phyloP scores from a whole-genome alignment of 495 filamentous ascomycete genomes.

The Xylaria telfairii region DNA sequence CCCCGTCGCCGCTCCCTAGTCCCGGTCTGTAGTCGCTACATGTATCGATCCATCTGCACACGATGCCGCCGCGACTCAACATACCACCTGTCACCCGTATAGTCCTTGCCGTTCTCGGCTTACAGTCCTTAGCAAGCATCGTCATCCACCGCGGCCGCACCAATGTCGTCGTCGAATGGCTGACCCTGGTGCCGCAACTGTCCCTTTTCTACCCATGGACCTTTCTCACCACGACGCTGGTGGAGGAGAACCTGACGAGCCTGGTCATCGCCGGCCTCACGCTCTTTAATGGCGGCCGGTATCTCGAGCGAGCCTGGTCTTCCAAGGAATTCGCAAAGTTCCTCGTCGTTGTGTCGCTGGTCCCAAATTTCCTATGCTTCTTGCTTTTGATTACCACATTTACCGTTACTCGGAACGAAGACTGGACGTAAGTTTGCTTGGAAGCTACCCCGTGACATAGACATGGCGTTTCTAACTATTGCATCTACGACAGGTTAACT shows the following conservation, averaged over 20 bases:
- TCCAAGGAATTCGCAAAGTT: slow-evolving; percentile 94
- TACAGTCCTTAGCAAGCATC: slow-evolving; percentile 82
- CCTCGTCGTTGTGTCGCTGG: slow-evolving; percentile 73
- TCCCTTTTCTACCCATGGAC: slow-evolving; percentile 93
- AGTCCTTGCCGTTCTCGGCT: slow-evolving; percentile 73
- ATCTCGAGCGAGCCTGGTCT: slow-evolving; percentile 95
- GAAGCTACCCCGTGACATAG: neutral
- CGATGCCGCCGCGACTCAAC: slow-evolving; percentile 86
- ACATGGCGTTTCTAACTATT: slow-evolving; percentile 28
- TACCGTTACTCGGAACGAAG: slow-evolving; percentile 68
- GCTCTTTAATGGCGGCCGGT: slow-evolving; percentile 91
- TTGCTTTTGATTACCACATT: slow-evolving; percentile 74
- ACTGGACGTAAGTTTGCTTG: slow-evolving; percentile 66
- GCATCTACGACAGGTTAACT: slow-evolving; percentile 59
- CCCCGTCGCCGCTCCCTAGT: neutral
- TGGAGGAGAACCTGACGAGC: slow-evolving; percentile 93
- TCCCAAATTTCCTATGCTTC: slow-evolving; percentile 81
- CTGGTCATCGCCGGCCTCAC: slow-evolving; percentile 79
- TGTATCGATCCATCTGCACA: slow-evolving; percentile 30
- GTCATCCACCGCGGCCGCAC: slow-evolving; percentile 70
- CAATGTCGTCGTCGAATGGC: slow-evolving; percentile 76
- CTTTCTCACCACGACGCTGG: slow-evolving; percentile 82
- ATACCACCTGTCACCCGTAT: slow-evolving; percentile 89
- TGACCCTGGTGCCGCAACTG: slow-evolving; percentile 81
- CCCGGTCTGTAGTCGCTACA: slow-evolving; percentile 19